These are phyloP conservation scores for Cordyceps tenuipes DNA, from an alignment of 2,329 filamentous ascomycete species.

Conservation along the genomic window DNA sequence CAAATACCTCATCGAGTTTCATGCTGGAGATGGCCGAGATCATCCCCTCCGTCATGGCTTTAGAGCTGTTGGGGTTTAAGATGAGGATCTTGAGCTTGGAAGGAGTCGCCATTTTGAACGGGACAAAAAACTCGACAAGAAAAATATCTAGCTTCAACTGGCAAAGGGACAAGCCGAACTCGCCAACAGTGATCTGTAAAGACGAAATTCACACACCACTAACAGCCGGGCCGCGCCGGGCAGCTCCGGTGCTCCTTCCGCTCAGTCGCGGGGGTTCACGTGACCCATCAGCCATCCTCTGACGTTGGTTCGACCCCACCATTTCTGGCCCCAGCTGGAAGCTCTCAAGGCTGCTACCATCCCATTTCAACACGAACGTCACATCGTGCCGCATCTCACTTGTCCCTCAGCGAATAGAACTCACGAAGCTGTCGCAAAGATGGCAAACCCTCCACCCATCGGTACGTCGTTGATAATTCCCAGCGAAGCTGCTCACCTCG, in stretches of 20 bases:
- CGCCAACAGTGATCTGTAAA: not conserved
- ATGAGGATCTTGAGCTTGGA: conserved; percentile 46
- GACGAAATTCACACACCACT: not conserved
- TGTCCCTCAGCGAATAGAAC: not conserved
- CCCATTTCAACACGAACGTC: conserved; percentile 1
- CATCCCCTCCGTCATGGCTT: conserved; percentile 62
- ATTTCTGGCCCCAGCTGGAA: conserved; percentile 12
- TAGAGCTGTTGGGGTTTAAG: conserved; percentile 72
- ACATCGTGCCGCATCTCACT: conserved; percentile 7
- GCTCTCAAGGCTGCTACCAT: conserved; percentile 6
- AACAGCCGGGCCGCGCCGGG: conserved; percentile 1
- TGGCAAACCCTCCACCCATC: conserved; percentile 47
- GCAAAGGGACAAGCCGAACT: too few species aligned
- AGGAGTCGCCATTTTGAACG: not conserved
- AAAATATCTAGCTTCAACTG: not conserved
- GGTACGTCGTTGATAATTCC: conserved; percentile 30
- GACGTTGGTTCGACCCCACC: conserved; percentile 30
- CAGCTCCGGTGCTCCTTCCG: not conserved
- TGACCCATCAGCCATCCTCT: conserved; percentile 29
- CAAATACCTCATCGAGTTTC: conserved; percentile 28
- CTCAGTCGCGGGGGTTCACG: conserved; percentile 28
- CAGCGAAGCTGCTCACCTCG: not conserved
- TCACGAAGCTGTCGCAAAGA: conserved; percentile 25
- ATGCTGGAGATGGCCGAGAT: conserved; percentile 38
- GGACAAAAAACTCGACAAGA: conserved; percentile 1